These are phyloP conservation scores for Physocladia obscura DNA, from an alignment of 192 early-diverging fungal genomes.

Conservation along the genomic window DNA sequence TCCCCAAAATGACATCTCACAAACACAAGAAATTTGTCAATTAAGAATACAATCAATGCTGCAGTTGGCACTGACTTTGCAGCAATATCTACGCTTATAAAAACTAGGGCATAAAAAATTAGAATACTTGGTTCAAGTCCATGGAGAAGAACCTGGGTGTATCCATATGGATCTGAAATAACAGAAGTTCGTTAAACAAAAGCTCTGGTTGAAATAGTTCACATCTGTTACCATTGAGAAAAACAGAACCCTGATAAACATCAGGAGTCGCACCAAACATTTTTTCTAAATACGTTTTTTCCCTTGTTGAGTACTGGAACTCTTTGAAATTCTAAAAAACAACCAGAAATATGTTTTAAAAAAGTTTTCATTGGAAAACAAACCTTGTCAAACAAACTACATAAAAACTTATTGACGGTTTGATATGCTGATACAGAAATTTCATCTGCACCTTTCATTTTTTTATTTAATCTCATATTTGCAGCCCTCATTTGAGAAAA, in stretches of 20 bases:
- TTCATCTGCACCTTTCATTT: constrained; percentile 31
- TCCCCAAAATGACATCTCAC: constrained; percentile 46
- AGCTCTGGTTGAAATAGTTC: no score
- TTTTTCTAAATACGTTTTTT: constrained; percentile 44
- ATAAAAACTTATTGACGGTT: constrained; percentile 52
- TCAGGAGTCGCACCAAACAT: constrained; percentile 48
- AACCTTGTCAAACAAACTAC: constrained; percentile 55
- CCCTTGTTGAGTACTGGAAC: constrained; percentile 39
- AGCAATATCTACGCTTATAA: constrained; percentile 26
- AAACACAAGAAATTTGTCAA: constrained; percentile 39
- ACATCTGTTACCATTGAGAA: constrained; percentile 42
- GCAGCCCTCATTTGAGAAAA: constrained; percentile 11
- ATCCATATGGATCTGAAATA: constrained; percentile 25
- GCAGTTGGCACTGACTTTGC: constrained; percentile 29
- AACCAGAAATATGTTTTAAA: background rate
- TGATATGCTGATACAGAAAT: constrained; percentile 35
- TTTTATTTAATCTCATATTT: constrained; percentile 10
- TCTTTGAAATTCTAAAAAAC: constrained; percentile 64
- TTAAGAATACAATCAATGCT: constrained; percentile 27
- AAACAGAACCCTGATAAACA: constrained; percentile 28
- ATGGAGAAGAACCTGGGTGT: constrained; percentile 29
- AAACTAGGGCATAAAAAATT: constrained; percentile 44
- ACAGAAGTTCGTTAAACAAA: constrained; percentile 1
- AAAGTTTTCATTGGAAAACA: background rate
- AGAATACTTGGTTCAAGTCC: constrained; percentile 46